These are phyloP conservation scores for Zygosaccharomyces sapae DNA, from an alignment of 1,139 yeast species.

Conservation along the genomic window DNA sequence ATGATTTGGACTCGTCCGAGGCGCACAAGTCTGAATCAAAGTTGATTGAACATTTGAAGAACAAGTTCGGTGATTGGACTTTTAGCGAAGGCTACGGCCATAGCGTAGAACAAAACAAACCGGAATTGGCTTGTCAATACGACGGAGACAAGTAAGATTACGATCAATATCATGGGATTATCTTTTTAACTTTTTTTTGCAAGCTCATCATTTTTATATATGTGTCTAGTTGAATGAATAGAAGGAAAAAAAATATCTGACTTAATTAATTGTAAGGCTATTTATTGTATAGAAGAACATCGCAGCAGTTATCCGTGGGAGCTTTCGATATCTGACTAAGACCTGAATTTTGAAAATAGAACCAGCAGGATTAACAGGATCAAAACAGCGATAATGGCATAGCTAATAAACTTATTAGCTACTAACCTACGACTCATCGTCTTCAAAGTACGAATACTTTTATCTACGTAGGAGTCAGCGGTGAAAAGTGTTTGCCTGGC, in stretches of 20 bases:
- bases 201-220: too few relatives aligned
- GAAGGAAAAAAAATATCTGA: too few relatives aligned
- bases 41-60: slow-evolving; percentile 23
- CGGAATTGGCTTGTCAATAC: slow-evolving; percentile 12
- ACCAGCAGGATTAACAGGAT: slow-evolving; percentile 80
- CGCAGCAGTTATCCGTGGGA: too few relatives aligned
- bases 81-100: slow-evolving; percentile 11
- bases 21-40: slow-evolving; percentile 22
- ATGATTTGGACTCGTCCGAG: slow-evolving; percentile 15
- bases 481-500: slow-evolving; percentile 80
- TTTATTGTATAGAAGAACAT: too few relatives aligned
- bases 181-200: background rate
- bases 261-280: too few relatives aligned
- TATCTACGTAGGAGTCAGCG: slow-evolving; percentile 91
- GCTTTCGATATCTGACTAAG: background rate
- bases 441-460: slow-evolving; percentile 78
- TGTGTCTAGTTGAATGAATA: too few relatives aligned
- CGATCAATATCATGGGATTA: background rate
- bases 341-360: slow-evolving; percentile 69
- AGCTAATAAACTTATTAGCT: slow-evolving; percentile 90
- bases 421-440: slow-evolving; percentile 92
- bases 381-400: slow-evolving; percentile 90
- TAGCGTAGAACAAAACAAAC: slow-evolving; percentile 7
- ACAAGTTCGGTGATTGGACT: slow-evolving; percentile 19
- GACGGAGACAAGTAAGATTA: background rate